Conservation (phyloP, 2,329 filamentous ascomycete species). For the Phyllosticta ampelicida region DNA sequence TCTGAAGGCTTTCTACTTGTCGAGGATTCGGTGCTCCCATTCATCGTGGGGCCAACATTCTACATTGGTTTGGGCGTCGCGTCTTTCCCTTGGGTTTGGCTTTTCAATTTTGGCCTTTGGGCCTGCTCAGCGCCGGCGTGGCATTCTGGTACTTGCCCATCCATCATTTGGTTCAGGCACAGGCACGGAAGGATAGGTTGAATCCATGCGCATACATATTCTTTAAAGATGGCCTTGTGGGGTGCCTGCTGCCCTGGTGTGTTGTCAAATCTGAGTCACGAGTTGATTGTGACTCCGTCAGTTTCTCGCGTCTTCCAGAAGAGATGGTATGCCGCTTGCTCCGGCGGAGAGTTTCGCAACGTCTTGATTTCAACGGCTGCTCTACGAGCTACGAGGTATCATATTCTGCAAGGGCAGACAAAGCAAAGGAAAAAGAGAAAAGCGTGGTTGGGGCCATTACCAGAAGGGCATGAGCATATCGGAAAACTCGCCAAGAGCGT, state of each 20-base stretch:
- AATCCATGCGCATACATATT: background rate
- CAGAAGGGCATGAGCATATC: conserved; percentile 20
- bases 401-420: background rate
- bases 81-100: background rate
- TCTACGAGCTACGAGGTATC: conserved; percentile 5
- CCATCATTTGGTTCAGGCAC: background rate
- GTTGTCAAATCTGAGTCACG: too few species aligned
- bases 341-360: too few species aligned
- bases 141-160: background rate
- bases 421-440: background rate
- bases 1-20: background rate
- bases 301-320: too few species aligned
- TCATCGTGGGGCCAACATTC: background rate
- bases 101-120: background rate
- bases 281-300: too few species aligned
- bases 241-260: too few species aligned
- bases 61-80: background rate
- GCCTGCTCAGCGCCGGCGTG: background rate
- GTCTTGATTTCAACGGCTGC: background rate
- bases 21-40: background rate
- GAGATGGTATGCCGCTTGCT: too few species aligned
- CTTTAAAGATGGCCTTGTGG: background rate
- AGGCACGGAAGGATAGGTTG: background rate
- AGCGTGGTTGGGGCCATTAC: background rate
- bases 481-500: conserved; percentile 33